A percentile compares a stretch with the other conserved stretches of the same genome.
Evolutionary conservation across 805 yeast species (phyloP).

Genomic region (Sugiyamaella valdiviana): DNA sequence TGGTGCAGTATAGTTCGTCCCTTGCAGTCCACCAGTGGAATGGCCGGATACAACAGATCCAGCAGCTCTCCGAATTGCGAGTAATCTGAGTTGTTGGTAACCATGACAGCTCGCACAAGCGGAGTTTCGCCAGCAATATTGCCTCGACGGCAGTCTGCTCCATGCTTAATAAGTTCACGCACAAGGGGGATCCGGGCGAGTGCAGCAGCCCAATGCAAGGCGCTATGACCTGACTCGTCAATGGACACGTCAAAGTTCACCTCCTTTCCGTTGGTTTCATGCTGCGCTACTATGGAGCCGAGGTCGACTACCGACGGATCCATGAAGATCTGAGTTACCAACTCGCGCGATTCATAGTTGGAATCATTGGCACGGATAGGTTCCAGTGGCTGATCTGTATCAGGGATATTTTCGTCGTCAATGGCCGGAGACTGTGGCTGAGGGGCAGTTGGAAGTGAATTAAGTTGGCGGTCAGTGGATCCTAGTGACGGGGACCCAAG

Average conservation of each 20-base stretch:
- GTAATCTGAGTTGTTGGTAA: slow-evolving; percentile 74
- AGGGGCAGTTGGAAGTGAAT: not conserved
- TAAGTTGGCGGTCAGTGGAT: not conserved
- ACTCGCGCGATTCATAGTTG: slow-evolving; percentile 31
- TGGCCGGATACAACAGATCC: slow-evolving; percentile 68
- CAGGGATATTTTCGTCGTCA: slow-evolving; percentile 21
- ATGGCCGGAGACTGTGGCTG: slow-evolving; percentile 5
- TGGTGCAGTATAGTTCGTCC: slow-evolving; percentile 83
- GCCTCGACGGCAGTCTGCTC: slow-evolving; percentile 63
- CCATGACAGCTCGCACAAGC: slow-evolving; percentile 74
- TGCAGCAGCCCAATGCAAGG: slow-evolving; percentile 94
- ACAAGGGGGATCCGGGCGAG: slow-evolving; percentile 72
- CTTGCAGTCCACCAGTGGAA: slow-evolving; percentile 57
- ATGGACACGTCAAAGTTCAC: slow-evolving; percentile 76
- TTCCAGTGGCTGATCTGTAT: slow-evolving; percentile 33
- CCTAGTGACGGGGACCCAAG: not conserved
- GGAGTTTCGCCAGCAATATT: slow-evolving; percentile 87
- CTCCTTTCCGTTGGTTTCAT: slow-evolving; percentile 29
- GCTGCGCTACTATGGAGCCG: slow-evolving; percentile 28
- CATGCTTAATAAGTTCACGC: slow-evolving; percentile 56
- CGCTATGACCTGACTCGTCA: slow-evolving; percentile 89
- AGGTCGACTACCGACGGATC: slow-evolving; percentile 35
- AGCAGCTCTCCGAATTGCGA: slow-evolving; percentile 67
- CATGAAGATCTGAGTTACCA: slow-evolving; percentile 48
- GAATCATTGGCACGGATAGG: slow-evolving; percentile 34